Base-by-base conservation (phyloP, 352 stramenopile genomes). In the Globisporangium camurandrum region DNA sequence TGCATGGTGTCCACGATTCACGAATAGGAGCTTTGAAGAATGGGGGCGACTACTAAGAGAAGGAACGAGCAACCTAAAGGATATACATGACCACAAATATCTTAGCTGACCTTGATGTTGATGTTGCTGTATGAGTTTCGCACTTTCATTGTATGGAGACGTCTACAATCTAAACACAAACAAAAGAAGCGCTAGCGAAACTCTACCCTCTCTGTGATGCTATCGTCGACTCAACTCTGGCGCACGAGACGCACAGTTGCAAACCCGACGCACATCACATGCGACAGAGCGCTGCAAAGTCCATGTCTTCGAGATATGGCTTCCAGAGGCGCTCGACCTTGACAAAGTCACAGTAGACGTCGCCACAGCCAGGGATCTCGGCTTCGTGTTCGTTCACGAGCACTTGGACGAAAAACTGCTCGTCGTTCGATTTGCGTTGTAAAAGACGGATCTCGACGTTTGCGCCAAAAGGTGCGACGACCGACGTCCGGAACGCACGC, bases 391-490 rank as follows among this genome's bases (percentile, higher is more conserved):
- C 70, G 49, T 82, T 71, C 31, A 78, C 70, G 47, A 71, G 61
- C 40, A 82, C 63, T 27, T 72, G 71, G 19, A 82, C 65, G 46
- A 76, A 75, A 60, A 64, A 71, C 42, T 61, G 54, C 20, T 65
- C 67, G 7, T 61, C 43, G 50, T 78, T 59, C 17, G 57, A 65
- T 31, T 62, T 66, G 40, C 57, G 40, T 24, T 62, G 54, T 57
- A 70, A 84, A 33, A 91, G 44, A 3, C 75, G 73, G 54, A 92
- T 88, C 44, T 83, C 75, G 31, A 91, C 64, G 59, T 91, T 88
- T 17, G 72, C 71, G 3, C 64, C 75, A n/a, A 87, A 86, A 4
- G 80, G 76, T n/a, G 76, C 73, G 3, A 76, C 51, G 30, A 57
- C 50, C 0, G 80, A 83, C 22, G 75, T 73, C 17, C 76, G 73